Evolutionary conservation across 169 alveolate species (phyloP).

Genomic region (Theileria annulata): DNA sequence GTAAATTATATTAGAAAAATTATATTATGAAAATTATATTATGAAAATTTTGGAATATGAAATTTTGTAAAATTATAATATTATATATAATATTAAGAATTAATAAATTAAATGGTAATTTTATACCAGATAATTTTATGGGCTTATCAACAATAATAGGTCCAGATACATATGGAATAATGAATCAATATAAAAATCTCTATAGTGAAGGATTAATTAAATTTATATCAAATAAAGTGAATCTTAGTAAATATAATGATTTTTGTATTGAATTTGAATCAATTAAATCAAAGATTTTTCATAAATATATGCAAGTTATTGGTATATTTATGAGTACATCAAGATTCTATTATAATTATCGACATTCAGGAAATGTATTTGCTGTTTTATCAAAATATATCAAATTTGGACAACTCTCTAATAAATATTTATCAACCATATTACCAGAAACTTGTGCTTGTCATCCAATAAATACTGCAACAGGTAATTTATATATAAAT

Average conservation of each 20-base stretch:
- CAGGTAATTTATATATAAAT: too few relatives aligned
- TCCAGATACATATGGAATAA: slow-evolving; percentile 60
- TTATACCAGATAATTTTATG: slow-evolving; percentile 1
- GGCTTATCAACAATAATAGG: slow-evolving; percentile 54
- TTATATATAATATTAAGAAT: background rate
- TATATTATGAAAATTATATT: too few relatives aligned
- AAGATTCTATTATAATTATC: slow-evolving; percentile 72
- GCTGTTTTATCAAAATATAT: slow-evolving; percentile 26
- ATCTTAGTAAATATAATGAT: slow-evolving; percentile 2
- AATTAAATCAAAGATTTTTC: slow-evolving; percentile 18
- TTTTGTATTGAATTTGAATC: background rate
- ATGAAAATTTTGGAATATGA: too few relatives aligned
- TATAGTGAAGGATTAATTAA: background rate
- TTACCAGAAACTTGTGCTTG: slow-evolving; percentile 58
- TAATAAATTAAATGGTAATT: background rate
- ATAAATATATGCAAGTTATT: slow-evolving; percentile 62
- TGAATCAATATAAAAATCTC: slow-evolving; percentile 24
- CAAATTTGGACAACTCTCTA: slow-evolving; percentile 36
- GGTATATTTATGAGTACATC: slow-evolving; percentile 72
- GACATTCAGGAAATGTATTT: slow-evolving; percentile 71
- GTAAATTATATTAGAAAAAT: too few relatives aligned
- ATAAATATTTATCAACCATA: slow-evolving; percentile 11
- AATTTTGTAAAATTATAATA: too few relatives aligned
- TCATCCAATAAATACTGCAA: slow-evolving; percentile 54
- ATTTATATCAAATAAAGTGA: background rate